A percentile compares a stretch with the other conserved stretches of the same genome.
phyloP scores from a whole-genome alignment of 2,329 filamentous ascomycete species.

The Colletotrichum caudatum region DNA sequence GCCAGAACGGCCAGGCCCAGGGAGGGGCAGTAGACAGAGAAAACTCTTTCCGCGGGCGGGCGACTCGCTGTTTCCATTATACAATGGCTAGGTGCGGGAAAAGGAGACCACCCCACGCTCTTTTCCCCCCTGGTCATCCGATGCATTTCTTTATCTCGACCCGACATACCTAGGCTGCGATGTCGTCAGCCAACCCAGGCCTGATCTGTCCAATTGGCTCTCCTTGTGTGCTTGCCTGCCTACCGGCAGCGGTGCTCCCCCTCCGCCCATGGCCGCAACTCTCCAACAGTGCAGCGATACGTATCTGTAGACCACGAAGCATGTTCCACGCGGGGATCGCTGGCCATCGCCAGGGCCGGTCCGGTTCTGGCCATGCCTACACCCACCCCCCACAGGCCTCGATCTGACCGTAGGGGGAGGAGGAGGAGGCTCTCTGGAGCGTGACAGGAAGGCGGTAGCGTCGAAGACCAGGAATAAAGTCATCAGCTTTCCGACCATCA shows the following conservation, averaged over 20 bases:
- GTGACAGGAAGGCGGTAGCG: neutral
- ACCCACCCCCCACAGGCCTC: neutral
- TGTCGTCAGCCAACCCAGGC: conserved; percentile 41
- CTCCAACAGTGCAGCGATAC: neutral
- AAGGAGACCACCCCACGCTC: conserved; percentile 30
- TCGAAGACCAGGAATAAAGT: neutral
- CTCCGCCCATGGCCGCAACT: conserved; percentile 2
- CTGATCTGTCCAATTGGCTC: conserved; percentile 37
- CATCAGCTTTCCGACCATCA: neutral
- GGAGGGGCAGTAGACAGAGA: neutral
- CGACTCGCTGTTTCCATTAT: conserved; percentile 41
- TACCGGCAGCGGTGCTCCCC: conserved; percentile 3
- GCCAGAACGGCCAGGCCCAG: conserved; percentile 46
- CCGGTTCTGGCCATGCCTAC: conserved; percentile 1
- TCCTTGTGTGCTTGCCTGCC: conserved; percentile 9
- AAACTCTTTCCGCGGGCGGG: conserved; percentile 20
- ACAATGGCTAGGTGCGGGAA: conserved; percentile 29
- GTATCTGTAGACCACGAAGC: conserved; percentile 18
- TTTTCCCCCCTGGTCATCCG: conserved; percentile 2
- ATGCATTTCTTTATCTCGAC: conserved; percentile 41
- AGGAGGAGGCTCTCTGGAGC: neutral
- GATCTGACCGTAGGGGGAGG: neutral
- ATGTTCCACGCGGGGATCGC: conserved; percentile 1
- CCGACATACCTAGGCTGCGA: conserved; percentile 40
- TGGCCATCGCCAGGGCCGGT: conserved; percentile 21